These are phyloP conservation scores for Coniophora puteana DNA, from an alignment of 1,284 basidiomycete genomes.

Conservation along the genomic window DNA sequence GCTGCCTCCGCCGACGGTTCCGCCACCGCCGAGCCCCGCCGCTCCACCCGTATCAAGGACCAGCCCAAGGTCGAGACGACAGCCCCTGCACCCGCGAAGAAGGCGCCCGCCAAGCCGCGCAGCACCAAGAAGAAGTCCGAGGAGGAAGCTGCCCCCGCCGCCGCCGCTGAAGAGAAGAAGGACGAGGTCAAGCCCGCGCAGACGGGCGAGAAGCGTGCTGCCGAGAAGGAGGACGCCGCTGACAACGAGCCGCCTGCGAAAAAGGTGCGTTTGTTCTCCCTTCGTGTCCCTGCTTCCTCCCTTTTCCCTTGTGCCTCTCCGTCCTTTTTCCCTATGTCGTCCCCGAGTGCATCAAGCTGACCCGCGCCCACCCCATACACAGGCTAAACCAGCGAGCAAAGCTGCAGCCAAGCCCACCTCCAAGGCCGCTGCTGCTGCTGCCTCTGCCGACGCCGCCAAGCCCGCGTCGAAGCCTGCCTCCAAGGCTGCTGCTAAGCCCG, in stretches of 20 bases:
- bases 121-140: conserved; percentile 41
- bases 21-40: conserved; percentile 50
- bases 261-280: conserved; percentile 38
- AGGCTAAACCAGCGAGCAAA: conserved; percentile 27
- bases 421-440: conserved; percentile 18
- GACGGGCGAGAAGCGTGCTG: conserved; percentile 49
- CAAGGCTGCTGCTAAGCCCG: conserved; percentile 20
- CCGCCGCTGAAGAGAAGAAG: conserved; percentile 31
- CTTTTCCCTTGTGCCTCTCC: background rate
- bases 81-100: conserved; percentile 54
- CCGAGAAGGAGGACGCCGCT: conserved; percentile 36
- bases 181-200: conserved; percentile 48
- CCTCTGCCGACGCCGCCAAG: conserved; percentile 28
- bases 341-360: background rate
- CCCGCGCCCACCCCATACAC: background rate
- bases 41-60: conserved; percentile 71
- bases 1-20: conserved; percentile 30
- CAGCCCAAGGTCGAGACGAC: conserved; percentile 50
- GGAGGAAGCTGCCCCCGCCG: conserved; percentile 31
- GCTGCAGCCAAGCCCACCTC: conserved; percentile 23
- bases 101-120: conserved; percentile 56
- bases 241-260: conserved; percentile 44
- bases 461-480: conserved; percentile 23
- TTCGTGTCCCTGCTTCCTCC: background rate
- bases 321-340: too few relatives aligned